These are phyloP conservation scores for Omphalea diandra DNA, from an alignment of 441 rosid species.

Conservation along the genomic window DNA sequence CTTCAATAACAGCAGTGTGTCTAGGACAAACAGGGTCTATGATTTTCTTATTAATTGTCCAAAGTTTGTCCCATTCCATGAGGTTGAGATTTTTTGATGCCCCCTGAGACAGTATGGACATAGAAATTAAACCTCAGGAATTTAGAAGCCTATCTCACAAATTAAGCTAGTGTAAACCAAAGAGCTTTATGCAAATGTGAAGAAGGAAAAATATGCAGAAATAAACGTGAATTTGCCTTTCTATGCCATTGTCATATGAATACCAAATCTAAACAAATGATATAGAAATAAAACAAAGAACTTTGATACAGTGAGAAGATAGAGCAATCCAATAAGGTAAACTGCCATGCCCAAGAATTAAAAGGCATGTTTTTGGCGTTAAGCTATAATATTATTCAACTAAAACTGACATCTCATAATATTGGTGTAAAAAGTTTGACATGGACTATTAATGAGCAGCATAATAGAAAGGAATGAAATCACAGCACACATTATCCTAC, in stretches of 20 bases:
- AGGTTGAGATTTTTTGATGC: constrained; percentile 90
- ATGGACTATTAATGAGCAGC: not conserved
- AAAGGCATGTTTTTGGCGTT: not conserved
- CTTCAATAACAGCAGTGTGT: constrained; percentile 86
- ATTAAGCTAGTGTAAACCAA: not conserved
- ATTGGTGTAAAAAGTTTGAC: not conserved
- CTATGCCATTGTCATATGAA: not conserved
- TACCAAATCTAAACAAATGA: not conserved
- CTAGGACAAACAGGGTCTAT: constrained; percentile 94
- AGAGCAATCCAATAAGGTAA: not conserved
- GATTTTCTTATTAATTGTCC: constrained; percentile 92
- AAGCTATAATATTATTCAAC: not conserved
- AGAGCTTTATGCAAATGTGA: not conserved
- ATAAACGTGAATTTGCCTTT: not conserved
- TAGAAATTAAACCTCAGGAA: constrained; percentile 6
- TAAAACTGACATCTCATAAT: not conserved
- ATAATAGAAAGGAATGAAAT: not conserved
- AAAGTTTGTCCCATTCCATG: constrained; percentile 96
- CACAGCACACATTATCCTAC: constrained; percentile 28
- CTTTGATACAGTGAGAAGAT: not conserved
- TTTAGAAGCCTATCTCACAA: not conserved
- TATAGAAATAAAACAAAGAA: not conserved
- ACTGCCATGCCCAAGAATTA: not conserved
- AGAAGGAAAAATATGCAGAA: not conserved
- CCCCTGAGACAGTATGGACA: constrained; percentile 43